These are phyloP conservation scores for Huntiella omanensis DNA, from an alignment of 2,329 filamentous ascomycete species.

Conservation along the genomic window DNA sequence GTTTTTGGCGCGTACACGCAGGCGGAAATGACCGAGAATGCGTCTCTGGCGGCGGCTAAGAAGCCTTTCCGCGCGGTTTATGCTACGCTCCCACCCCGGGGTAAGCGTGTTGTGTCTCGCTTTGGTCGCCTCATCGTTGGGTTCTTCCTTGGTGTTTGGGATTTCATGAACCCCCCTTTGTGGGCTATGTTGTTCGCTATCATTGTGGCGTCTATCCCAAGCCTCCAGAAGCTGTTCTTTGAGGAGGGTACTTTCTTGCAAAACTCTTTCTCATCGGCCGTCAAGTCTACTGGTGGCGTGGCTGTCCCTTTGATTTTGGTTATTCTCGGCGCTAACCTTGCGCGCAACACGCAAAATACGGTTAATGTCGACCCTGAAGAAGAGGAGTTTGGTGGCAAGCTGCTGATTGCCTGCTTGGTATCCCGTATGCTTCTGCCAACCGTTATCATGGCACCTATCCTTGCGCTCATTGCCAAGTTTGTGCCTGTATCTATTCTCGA, in stretches of 20 bases:
- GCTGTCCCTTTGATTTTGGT: conserved; percentile 91
- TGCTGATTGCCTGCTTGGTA: conserved; percentile 70
- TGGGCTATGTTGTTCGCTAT: conserved; percentile 95
- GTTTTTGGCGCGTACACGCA: neutral
- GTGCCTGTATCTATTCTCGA: conserved; percentile 85
- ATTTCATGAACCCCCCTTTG: conserved; percentile 95
- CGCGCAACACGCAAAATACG: conserved; percentile 67
- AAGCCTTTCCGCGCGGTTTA: neutral
- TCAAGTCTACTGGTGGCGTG: conserved; percentile 70
- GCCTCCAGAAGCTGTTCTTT: conserved; percentile 73
- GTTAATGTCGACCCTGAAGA: conserved; percentile 51
- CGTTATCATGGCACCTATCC: conserved; percentile 73
- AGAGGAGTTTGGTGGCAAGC: conserved; percentile 45
- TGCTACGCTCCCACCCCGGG: neutral
- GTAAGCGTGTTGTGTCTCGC: neutral
- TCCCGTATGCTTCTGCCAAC: conserved; percentile 87
- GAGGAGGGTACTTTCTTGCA: conserved; percentile 72
- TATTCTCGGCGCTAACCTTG: conserved; percentile 84
- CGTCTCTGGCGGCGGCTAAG: too few species aligned
- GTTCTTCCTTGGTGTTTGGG: conserved; percentile 52
- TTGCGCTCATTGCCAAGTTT: conserved; percentile 77
- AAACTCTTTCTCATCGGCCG: conserved; percentile 79
- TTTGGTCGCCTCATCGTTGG: conserved; percentile 15
- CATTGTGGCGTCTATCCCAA: conserved; percentile 70
- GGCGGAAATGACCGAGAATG: too few species aligned